A percentile compares a stretch with the other conserved stretches of the same genome.
phyloP scores from a whole-genome alignment of 495 filamentous ascomycete species.

The Clavariopsis aquatica region DNA sequence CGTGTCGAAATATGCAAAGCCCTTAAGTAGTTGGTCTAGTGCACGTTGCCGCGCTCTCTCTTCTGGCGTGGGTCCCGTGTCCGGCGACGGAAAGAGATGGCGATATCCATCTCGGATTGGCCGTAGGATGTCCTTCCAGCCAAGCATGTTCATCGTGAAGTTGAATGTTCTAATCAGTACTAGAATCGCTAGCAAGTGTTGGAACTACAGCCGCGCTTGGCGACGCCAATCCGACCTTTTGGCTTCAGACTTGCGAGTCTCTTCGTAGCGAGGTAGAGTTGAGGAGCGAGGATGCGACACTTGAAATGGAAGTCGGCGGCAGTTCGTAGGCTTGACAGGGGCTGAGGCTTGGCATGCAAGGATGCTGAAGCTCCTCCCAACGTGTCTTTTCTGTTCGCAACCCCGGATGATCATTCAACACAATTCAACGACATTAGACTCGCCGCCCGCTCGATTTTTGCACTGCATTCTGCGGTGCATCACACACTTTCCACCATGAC shows the following conservation, averaged over 20 bases:
- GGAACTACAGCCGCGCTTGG: too few species aligned
- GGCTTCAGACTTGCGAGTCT: neutral
- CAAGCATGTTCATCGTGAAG: constrained; percentile 6
- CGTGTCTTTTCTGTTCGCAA: constrained; percentile 22
- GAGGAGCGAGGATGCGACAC: neutral
- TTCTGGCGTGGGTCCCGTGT: constrained; percentile 33
- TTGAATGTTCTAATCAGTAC: too few species aligned
- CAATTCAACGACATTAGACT: constrained; percentile 5
- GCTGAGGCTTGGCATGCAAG: constrained; percentile 22
- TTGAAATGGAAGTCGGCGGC: neutral
- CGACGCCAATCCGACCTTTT: too few species aligned
- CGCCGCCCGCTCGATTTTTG: neutral
- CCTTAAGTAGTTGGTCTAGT: constrained; percentile 36
- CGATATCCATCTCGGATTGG: constrained; percentile 40
- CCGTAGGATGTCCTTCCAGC: constrained; percentile 40
- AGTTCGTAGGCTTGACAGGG: constrained; percentile 9
- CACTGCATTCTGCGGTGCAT: neutral
- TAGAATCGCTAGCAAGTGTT: too few species aligned
- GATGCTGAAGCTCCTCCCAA: constrained; percentile 11
- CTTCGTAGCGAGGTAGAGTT: neutral
- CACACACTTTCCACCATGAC: constrained; percentile 20
- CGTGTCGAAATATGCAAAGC: constrained; percentile 44
- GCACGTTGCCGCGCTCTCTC: constrained; percentile 31
- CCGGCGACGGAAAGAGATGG: constrained; percentile 34
- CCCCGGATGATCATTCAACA: neutral